phyloP scores from a whole-genome alignment of 257 asterid species.

The Paraleonurus japonicus region DNA sequence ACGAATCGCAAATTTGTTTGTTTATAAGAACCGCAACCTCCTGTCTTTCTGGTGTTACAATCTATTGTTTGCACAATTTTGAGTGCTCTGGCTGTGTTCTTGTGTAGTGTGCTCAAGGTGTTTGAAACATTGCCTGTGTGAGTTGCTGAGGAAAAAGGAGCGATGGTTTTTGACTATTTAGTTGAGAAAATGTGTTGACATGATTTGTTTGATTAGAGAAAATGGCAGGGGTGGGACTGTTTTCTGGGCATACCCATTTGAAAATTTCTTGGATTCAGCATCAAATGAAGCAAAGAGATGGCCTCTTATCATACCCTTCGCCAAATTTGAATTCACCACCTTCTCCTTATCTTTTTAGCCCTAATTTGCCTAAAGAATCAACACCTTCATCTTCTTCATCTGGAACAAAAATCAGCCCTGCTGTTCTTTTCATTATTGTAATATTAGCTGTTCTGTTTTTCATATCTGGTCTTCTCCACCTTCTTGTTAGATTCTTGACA shows the following conservation, averaged over 20 bases:
- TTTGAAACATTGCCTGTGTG: conserved; percentile 11
- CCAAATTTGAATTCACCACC: conserved; percentile 40
- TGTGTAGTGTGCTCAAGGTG: conserved; percentile 18
- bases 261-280: conserved; percentile 58
- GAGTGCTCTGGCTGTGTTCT: conserved; percentile 13
- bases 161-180: not conserved
- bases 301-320: conserved; percentile 44
- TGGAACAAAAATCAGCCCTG: conserved; percentile 35
- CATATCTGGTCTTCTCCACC: conserved; percentile 40
- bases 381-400: conserved; percentile 38
- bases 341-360: conserved; percentile 33
- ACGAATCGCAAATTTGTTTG: not conserved
- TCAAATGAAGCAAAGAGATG: conserved; percentile 47
- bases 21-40: not conserved
- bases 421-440: conserved; percentile 36
- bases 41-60: too few species aligned
- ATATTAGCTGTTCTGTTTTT: conserved; percentile 40
- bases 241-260: conserved; percentile 47
- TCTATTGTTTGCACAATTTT: not conserved
- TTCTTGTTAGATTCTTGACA: conserved; percentile 40
- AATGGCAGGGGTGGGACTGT: conserved; percentile 37
- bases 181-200: conserved; percentile 32
- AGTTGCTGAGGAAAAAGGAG: not conserved
- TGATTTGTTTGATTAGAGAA: conserved; percentile 42
- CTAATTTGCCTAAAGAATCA: conserved; percentile 37